Conservation (phyloP, 306 rosid genomes). For the Vicia sativa region DNA sequence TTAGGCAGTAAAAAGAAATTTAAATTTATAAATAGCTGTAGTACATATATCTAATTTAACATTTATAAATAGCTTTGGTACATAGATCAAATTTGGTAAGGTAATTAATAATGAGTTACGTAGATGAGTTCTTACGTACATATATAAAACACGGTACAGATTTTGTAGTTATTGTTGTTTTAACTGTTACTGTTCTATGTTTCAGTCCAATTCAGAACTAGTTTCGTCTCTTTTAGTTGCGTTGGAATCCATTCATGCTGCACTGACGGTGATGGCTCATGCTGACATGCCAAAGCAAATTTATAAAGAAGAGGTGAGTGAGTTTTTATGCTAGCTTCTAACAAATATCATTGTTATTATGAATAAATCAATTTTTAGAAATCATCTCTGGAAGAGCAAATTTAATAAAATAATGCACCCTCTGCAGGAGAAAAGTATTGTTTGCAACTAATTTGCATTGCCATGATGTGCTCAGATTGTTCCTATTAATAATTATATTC, state of each 20-base stretch:
- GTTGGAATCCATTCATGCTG: slow-evolving; percentile 95
- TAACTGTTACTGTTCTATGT: slow-evolving; percentile 41
- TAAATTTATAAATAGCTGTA: slow-evolving; percentile 15
- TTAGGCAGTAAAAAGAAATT: background rate
- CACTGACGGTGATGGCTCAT: slow-evolving; percentile 83
- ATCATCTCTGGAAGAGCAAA: background rate
- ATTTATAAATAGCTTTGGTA: slow-evolving; percentile 7
- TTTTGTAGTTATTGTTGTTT: slow-evolving; percentile 15
- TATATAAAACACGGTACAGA: slow-evolving; percentile 1
- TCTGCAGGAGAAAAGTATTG: slow-evolving; percentile 26
- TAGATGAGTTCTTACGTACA: slow-evolving; percentile 9
- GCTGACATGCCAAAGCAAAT: slow-evolving; percentile 91
- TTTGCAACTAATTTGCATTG: slow-evolving; percentile 30
- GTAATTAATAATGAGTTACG: slow-evolving; percentile 1
- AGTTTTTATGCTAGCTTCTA: slow-evolving; percentile 23
- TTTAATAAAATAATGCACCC: background rate
- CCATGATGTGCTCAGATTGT: slow-evolving; percentile 18
- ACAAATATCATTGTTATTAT: slow-evolving; percentile 8
- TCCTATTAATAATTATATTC: background rate
- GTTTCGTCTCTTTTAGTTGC: slow-evolving; percentile 76
- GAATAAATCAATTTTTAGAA: background rate
- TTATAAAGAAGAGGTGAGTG: slow-evolving; percentile 87
- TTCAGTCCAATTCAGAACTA: slow-evolving; percentile 83
- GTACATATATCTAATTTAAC: slow-evolving; percentile 32
- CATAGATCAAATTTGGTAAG: slow-evolving; percentile 35